Evolutionary conservation across 1,284 basidiomycete species (phyloP), one percentile per base, ranked within the genome.

Genomic region (Singerocomus inundabilis): DNA sequence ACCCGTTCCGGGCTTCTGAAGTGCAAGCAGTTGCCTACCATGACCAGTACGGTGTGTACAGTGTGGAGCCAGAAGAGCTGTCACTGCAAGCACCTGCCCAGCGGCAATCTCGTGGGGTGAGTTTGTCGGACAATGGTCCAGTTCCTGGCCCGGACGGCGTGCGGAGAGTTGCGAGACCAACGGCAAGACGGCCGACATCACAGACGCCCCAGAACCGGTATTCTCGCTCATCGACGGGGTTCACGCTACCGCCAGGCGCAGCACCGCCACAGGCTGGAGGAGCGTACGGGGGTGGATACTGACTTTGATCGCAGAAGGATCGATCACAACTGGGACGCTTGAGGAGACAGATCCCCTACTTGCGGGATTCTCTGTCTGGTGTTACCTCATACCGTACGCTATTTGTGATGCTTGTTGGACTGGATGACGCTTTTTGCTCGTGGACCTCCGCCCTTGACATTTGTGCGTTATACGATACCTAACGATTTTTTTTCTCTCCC

Each of bases 71-170:
- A 8, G 75, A 75, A 33, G 71, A 75, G 38, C 63, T 68, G 25
- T 51, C 62, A 46, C 63, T 61, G 46, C 65, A 61, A 48, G 52
- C 61, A 39, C 54, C 60, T 44, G 55, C 30, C 40, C 54, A 59
- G 47, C 61, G 62, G 45, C 64, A 60, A 58, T 70, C 64, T 11
- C 76, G 86, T 16, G 91, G 91, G 29, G 76, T 94, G 30, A 84
- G 83, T 45, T 68, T 94, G 51, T 80, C 80, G 42, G 92, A 94
- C 60, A 75, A 79, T 56, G 92, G 92, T 13, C 89, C 88, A 41
- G 88, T 93, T 3, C 82, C 87, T 40, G 80, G 80, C 28, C 81
- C 84, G 6, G 84, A 89, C 5, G 85, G 83, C 34, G 88, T 90
- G 15, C 78, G 88, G 33, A 72, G 88, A 49, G 84, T 91, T 18